Conservation (phyloP, 768 basidiomycete genomes). For the Pluteus cervinus region DNA sequence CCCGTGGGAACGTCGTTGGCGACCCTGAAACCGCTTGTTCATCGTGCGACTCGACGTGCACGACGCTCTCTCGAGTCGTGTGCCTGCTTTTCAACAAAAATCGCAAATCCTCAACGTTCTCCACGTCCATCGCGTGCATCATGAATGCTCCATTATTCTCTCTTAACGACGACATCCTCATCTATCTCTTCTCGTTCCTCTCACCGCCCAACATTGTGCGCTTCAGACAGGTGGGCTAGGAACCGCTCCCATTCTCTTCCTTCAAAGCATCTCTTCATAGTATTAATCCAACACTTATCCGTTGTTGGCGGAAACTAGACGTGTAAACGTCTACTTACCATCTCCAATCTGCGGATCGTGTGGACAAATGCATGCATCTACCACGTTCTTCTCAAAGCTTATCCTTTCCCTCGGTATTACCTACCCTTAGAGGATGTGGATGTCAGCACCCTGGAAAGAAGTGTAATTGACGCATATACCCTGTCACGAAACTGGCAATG, state of each 20-base stretch:
- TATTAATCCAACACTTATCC: not conserved
- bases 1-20: not conserved
- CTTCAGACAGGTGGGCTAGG: conserved; percentile 33
- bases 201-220: conserved; percentile 32
- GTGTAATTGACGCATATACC: conserved; percentile 35
- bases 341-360: conserved; percentile 46
- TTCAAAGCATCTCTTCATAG: not conserved
- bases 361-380: conserved; percentile 47
- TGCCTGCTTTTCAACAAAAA: too few species aligned
- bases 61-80: too few species aligned
- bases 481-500: conserved; percentile 47
- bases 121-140: too few species aligned
- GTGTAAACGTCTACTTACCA: conserved; percentile 37
- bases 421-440: conserved; percentile 28
- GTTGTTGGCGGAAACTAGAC: conserved; percentile 40
- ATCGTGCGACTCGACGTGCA: too few species aligned
- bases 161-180: conserved; percentile 23
- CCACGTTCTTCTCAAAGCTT: conserved; percentile 37
- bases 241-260: not conserved
- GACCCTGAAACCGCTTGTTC: not conserved
- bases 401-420: conserved; percentile 49
- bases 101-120: too few species aligned
- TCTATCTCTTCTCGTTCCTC: conserved; percentile 26
- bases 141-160: conserved; percentile 1
- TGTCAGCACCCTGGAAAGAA: conserved; percentile 36